phyloP scores from a whole-genome alignment of 345 rosid species.

The Eutrema japonicum region DNA sequence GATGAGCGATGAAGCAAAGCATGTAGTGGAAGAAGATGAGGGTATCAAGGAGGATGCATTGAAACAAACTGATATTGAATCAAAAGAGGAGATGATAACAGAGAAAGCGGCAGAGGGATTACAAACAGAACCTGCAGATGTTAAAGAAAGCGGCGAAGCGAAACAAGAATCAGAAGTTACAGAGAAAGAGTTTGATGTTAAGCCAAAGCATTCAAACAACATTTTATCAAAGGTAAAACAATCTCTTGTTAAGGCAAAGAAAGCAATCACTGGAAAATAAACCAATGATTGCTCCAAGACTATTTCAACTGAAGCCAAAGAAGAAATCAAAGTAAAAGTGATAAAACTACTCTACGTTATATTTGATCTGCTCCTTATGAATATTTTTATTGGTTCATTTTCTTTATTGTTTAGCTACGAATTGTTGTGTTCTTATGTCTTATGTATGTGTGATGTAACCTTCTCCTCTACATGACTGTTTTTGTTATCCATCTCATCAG shows the following conservation, averaged over 20 bases:
- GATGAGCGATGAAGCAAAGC: background rate
- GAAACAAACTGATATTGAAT: conserved; percentile 3
- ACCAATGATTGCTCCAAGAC: conserved; percentile 36
- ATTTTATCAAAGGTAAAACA: conserved; percentile 61
- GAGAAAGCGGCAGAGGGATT: conserved; percentile 13
- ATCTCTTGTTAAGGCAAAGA: conserved; percentile 60
- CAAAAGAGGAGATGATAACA: conserved; percentile 1
- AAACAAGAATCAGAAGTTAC: conserved; percentile 31
- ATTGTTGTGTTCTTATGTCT: background rate
- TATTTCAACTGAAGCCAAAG: conserved; percentile 43
- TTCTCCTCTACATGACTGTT: background rate
- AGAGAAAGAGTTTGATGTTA: conserved; percentile 45
- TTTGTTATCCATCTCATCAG: background rate
- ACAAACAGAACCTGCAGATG: conserved; percentile 23
- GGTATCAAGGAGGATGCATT: background rate
- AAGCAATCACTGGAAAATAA: conserved; percentile 58
- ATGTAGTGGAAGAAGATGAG: conserved; percentile 13
- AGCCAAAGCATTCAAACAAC: conserved; percentile 54
- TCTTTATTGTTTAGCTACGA: background rate
- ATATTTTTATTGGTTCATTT: conserved; percentile 8
- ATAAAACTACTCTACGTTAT: background rate
- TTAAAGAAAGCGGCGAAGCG: conserved; percentile 25
- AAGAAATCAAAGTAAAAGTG: conserved; percentile 49
- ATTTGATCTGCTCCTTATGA: background rate
- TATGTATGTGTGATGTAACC: conserved; percentile 3